These are phyloP conservation scores for Taxillus chinensis DNA, from an alignment of 164 flowering plant genomes.

Conservation along the genomic window DNA sequence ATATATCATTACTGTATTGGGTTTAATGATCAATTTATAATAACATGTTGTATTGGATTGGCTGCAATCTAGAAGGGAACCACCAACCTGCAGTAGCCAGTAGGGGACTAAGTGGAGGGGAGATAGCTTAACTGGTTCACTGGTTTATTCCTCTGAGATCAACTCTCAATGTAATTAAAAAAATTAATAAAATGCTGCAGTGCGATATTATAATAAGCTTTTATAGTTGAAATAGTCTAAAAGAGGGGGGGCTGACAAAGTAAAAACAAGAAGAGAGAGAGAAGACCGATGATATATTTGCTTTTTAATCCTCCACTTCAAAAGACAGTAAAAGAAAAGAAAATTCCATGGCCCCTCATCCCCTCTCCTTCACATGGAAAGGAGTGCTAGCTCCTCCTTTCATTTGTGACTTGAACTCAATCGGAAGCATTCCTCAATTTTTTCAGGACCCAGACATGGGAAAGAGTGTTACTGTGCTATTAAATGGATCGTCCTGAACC, in stretches of 20 bases:
- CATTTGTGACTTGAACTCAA: constrained; percentile 13
- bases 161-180: constrained; percentile 15
- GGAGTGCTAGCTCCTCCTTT: constrained; percentile 48
- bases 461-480: constrained; percentile 20
- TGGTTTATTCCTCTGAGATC: constrained; percentile 57
- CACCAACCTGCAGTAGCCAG: too few species aligned
- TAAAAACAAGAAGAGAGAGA: constrained; percentile 21
- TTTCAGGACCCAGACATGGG: constrained; percentile 20
- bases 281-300: constrained; percentile 7
- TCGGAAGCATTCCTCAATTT: neutral
- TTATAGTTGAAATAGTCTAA: constrained; percentile 52
- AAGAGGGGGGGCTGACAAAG: constrained; percentile 59
- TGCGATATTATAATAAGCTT: constrained; percentile 15
- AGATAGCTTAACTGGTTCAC: constrained; percentile 17
- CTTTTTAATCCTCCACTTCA: constrained; percentile 42
- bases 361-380: constrained; percentile 41
- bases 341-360: constrained; percentile 9
- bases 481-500: constrained; percentile 5
- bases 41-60: constrained; percentile 17
- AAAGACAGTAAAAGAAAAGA: constrained; percentile 17
- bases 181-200: too few species aligned
- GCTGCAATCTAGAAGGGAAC: constrained; percentile 24
- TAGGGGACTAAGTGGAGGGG: constrained; percentile 16
- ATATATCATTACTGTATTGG: constrained; percentile 35
- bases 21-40: constrained; percentile 30